These are phyloP conservation scores for Spergularia azorica DNA, from an alignment of 179 eudicot genomes.

Conservation along the genomic window DNA sequence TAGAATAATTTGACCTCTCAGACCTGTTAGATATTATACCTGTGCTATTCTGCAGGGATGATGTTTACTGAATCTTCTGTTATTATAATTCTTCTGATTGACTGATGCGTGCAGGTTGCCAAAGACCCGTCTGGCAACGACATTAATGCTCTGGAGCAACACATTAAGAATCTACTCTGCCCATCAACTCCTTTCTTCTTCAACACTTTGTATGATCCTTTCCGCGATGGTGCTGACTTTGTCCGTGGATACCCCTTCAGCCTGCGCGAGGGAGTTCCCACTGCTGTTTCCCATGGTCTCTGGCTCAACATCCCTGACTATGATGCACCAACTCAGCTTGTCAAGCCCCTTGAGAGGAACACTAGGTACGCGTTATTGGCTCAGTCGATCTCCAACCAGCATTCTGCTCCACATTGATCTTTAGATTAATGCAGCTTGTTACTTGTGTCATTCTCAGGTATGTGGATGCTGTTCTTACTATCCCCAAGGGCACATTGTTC, in stretches of 20 bases:
- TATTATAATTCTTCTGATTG: background rate
- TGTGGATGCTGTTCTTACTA: constrained; percentile 89
- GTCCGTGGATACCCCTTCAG: constrained; percentile 93
- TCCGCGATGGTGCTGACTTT: constrained; percentile 75
- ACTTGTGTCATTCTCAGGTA: constrained; percentile 39
- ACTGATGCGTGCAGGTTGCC: constrained; percentile 60
- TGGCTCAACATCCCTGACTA: constrained; percentile 99
- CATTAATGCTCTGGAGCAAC: constrained; percentile 83
- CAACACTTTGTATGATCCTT: constrained; percentile 93
- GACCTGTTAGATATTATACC: background rate
- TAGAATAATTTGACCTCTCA: background rate
- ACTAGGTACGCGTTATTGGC: constrained; percentile 42
- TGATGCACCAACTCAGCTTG: constrained; percentile 96
- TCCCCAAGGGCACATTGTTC: constrained; percentile 85
- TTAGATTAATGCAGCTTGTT: background rate
- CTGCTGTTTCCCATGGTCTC: constrained; percentile 92
- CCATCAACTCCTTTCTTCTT: constrained; percentile 87
- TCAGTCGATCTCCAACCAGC: background rate
- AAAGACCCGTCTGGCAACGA: constrained; percentile 83
- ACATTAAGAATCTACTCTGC: constrained; percentile 74
- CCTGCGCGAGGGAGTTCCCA: constrained; percentile 82
- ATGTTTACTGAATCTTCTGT: background rate
- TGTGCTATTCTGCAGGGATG: background rate
- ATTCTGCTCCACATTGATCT: no score
- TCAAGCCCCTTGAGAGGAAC: constrained; percentile 93